Percentiles rank a stretch among this genome's conserved stretches.
These are phyloP conservation scores for Candida silvicultrix DNA, from an alignment of 805 yeast species.

Conservation along the genomic window DNA sequence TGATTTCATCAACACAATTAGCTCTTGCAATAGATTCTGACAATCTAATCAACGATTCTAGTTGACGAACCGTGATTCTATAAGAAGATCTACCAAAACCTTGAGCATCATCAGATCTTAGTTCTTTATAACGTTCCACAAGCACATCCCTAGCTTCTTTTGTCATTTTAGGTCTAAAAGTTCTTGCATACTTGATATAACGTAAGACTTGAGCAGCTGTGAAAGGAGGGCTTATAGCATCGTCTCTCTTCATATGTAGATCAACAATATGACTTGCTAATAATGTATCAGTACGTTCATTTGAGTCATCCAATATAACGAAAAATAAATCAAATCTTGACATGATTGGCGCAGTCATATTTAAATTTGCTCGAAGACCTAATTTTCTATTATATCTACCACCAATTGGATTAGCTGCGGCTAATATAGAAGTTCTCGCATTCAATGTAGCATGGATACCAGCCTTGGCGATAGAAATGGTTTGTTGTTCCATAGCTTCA, in stretches of 20 bases:
- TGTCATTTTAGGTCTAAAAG: conserved; percentile 86
- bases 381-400: conserved; percentile 89
- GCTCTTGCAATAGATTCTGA: conserved; percentile 97
- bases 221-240: conserved; percentile 84
- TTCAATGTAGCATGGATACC: conserved; percentile 97
- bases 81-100: conserved; percentile 82
- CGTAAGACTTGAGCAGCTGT: conserved; percentile 82
- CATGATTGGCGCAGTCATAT: conserved; percentile 98
- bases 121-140: conserved; percentile 75
- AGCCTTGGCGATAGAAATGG: conserved; percentile 96
- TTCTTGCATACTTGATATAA: conserved; percentile 85
- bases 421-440: conserved; percentile 92
- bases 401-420: conserved; percentile 99
- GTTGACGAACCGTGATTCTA: conserved; percentile 93
- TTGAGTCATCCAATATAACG: conserved; percentile 91
- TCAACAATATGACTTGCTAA: conserved; percentile 91
- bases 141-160: conserved; percentile 72
- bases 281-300: conserved; percentile 83
- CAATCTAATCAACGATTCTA: conserved; percentile 88
- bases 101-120: conserved; percentile 86
- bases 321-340: conserved; percentile 95
- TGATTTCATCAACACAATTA: conserved; percentile 83
- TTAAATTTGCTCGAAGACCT: conserved; percentile 78
- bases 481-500: conserved; percentile 99
- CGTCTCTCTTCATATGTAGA: conserved; percentile 85